Evolutionary conservation across 2,329 filamentous ascomycete genomes (phyloP).

Genomic region (Plenodomus tracheiphilus): DNA sequence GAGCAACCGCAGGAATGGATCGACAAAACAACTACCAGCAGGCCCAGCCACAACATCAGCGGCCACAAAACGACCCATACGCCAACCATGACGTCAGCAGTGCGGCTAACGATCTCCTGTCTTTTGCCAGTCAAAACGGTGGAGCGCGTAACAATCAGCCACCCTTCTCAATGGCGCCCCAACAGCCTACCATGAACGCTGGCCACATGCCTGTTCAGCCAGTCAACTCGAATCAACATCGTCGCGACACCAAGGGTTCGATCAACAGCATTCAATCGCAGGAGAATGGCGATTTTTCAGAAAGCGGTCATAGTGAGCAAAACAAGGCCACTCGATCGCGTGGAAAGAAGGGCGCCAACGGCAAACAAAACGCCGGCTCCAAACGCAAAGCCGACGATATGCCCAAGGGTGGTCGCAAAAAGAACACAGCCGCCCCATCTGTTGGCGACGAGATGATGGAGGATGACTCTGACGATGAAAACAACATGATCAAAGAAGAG

Average conservation of each 20-base stretch:
- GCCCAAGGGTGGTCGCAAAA: constrained; percentile 66
- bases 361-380: constrained; percentile 40
- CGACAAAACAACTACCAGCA: constrained; percentile 60
- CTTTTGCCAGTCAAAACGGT: constrained; percentile 74
- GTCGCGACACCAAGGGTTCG: constrained; percentile 53
- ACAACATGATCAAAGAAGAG: constrained; percentile 42
- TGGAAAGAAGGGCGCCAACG: constrained; percentile 42
- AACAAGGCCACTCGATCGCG: constrained; percentile 56
- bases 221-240: constrained; percentile 56
- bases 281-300: constrained; percentile 68
- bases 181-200: constrained; percentile 44
- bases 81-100: constrained; percentile 89
- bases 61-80: constrained; percentile 64
- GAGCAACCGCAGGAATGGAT: constrained; percentile 51
- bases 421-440: constrained; percentile 63
- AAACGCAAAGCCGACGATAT: constrained; percentile 80
- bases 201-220: constrained; percentile 53
- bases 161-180: constrained; percentile 50
- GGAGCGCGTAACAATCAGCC: constrained; percentile 59
- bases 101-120: constrained; percentile 89
- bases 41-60: constrained; percentile 41
- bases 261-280: constrained; percentile 62
- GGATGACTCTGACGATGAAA: constrained; percentile 44
- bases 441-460: constrained; percentile 55
- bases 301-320: constrained; percentile 68